Conservation (phyloP, 129 eudicot species). For the Artemisia argyi region DNA sequence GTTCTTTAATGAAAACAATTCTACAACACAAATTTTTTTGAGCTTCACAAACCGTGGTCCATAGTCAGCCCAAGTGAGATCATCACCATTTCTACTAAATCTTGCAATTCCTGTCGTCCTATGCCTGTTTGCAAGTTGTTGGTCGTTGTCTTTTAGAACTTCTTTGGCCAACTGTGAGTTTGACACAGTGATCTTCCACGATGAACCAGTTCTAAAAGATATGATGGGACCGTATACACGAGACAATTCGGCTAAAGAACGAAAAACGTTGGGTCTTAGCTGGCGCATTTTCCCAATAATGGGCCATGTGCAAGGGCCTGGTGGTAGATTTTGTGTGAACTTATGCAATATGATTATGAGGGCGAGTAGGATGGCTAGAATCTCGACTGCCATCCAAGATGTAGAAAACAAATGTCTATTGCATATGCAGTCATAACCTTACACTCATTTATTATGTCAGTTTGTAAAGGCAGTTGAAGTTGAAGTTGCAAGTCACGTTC, state of each 20-base stretch:
- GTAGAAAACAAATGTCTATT: too few relatives aligned
- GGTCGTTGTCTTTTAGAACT: conserved; percentile 8
- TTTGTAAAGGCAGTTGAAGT: background rate
- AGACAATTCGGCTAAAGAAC: background rate
- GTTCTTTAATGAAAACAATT: conserved; percentile 2
- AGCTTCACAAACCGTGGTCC: conserved; percentile 6
- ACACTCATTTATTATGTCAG: background rate
- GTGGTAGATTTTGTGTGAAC: conserved; percentile 1
- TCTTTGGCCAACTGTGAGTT: background rate
- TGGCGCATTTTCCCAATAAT: background rate
- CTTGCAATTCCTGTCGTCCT: conserved; percentile 9
- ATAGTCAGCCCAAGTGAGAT: conserved; percentile 18
- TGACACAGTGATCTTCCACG: background rate
- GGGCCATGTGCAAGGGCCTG: conserved; percentile 2
- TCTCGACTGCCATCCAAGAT: background rate
- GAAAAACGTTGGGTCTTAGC: background rate
- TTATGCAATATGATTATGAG: conserved; percentile 11
- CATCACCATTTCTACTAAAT: conserved; percentile 14
- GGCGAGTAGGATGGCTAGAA: conserved; percentile 3
- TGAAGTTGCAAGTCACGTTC: background rate
- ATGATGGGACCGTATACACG: conserved; percentile 2
- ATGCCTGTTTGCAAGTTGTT: conserved; percentile 6
- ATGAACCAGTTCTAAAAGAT: background rate
- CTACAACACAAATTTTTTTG: background rate
- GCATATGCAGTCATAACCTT: too few relatives aligned